Base-by-base conservation (phyloP, 345 rosid genomes). In the Laguncularia racemosa region DNA sequence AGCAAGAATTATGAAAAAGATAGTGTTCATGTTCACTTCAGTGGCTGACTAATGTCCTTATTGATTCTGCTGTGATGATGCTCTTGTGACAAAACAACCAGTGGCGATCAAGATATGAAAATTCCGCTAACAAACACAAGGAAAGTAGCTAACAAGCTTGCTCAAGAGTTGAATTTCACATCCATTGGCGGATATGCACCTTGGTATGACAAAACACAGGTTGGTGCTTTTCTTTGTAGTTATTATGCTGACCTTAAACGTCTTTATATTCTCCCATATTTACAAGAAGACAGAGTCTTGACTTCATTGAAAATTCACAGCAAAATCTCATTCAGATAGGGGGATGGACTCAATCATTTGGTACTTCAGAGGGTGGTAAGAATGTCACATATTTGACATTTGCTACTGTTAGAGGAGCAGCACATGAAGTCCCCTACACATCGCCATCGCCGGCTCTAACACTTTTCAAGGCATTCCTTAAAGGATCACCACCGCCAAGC, bases 331-430 rank as follows among this genome's bases (percentile, higher is more conserved):
- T 8, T 10, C 51, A 58, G 61, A 50, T 58, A 3, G 61, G 51
- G 10, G 61, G 61, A 58, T 58, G 61, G 61, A 45, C 61, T 1
- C 16, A 58, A 40, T 4, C 38, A 46, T 58, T 45, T 23, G 61
- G 52, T 17, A 44, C 13, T 13, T 56, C 48, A 14, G 45, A 23
- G 45, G 4, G 16, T 13, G 50, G 28, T 13, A 44, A 56, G 28
- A 44, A 56, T 2, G 59, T 12, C 18, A 20, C 50, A 20, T 16
- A 26, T 13, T 13, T 58, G 61, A 46, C 44, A 9, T 58, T 45
- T 48, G 61, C 61, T 33, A 58, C 52, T 16, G 51, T 58, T 7
- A 47, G 52, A 58, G 61, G 61, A 58, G 61, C 61, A 16, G 48
- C 61, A 19, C 61, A 58, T 48, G 61, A 58, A 48, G 61, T 46